Conservation (phyloP, 352 stramenopile species). For the Elongisporangium senticosum region DNA sequence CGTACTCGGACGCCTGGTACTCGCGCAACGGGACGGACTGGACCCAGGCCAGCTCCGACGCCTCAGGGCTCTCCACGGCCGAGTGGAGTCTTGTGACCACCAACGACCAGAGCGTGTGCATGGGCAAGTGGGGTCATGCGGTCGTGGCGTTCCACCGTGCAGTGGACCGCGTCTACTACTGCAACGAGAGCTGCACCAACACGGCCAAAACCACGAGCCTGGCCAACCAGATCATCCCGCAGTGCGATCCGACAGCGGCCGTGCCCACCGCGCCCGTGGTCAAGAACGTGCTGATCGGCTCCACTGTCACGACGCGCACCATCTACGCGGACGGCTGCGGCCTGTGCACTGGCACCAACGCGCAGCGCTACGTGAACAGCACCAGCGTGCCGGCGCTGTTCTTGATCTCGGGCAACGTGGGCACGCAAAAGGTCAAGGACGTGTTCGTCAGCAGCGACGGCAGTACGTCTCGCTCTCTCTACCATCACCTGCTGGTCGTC, state of each 20-base stretch:
- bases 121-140: slow-evolving; percentile 69
- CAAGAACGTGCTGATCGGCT: slow-evolving; percentile 33
- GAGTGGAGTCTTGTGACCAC: slow-evolving; percentile 70
- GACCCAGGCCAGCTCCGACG: slow-evolving; percentile 52
- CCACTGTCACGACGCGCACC: slow-evolving; percentile 46
- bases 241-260: slow-evolving; percentile 34
- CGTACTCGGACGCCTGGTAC: slow-evolving; percentile 72
- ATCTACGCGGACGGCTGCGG: slow-evolving; percentile 68
- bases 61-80: slow-evolving; percentile 60
- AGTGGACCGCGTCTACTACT: slow-evolving; percentile 52
- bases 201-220: slow-evolving; percentile 38
- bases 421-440: slow-evolving; percentile 69
- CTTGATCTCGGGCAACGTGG: slow-evolving; percentile 64
- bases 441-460: slow-evolving; percentile 58
- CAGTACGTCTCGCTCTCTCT: slow-evolving; percentile 31
- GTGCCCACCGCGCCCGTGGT: slow-evolving; percentile 29
- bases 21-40: slow-evolving; percentile 55
- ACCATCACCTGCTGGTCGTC: background rate
- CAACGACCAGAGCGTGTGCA: slow-evolving; percentile 39
- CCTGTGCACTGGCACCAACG: slow-evolving; percentile 32
- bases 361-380: slow-evolving; percentile 46
- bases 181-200: slow-evolving; percentile 40
- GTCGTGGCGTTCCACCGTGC: slow-evolving; percentile 47
- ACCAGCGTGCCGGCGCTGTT: slow-evolving; percentile 53
- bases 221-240: slow-evolving; percentile 51